Evolutionary conservation across 2,329 filamentous ascomycete genomes (phyloP).

Genomic region (Apiospora hydei): DNA sequence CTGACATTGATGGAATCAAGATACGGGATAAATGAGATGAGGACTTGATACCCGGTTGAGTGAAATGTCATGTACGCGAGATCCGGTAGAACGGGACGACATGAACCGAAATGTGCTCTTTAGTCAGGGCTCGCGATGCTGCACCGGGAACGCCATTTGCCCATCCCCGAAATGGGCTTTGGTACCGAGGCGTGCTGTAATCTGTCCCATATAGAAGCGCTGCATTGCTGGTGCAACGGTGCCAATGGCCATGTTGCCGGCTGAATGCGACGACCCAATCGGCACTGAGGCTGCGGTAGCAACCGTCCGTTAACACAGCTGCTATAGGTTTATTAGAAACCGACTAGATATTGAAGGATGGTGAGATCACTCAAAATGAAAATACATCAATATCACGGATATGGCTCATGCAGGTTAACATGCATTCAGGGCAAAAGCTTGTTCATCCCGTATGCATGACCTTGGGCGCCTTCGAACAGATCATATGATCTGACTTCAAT

Average conservation of each 20-base stretch:
- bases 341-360: background rate
- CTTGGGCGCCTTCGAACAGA: no score
- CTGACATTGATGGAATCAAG: background rate
- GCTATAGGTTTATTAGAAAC: background rate
- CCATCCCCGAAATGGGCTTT: background rate
- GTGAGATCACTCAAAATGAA: background rate
- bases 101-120: background rate
- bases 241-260: background rate
- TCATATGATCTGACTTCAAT: background rate
- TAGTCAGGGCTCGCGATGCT: background rate
- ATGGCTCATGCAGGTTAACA: background rate
- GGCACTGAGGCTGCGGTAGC: background rate
- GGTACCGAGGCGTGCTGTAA: background rate
- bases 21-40: background rate
- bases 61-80: background rate
- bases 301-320: background rate
- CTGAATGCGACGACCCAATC: constrained; percentile 1
- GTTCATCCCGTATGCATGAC: background rate
- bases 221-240: background rate
- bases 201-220: background rate
- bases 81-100: background rate
- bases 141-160: background rate
- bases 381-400: background rate
- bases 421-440: background rate
- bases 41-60: background rate